Evolutionary conservation across 116 monocot genomes (phyloP).

Genomic region (Cymodocea nodosa): DNA sequence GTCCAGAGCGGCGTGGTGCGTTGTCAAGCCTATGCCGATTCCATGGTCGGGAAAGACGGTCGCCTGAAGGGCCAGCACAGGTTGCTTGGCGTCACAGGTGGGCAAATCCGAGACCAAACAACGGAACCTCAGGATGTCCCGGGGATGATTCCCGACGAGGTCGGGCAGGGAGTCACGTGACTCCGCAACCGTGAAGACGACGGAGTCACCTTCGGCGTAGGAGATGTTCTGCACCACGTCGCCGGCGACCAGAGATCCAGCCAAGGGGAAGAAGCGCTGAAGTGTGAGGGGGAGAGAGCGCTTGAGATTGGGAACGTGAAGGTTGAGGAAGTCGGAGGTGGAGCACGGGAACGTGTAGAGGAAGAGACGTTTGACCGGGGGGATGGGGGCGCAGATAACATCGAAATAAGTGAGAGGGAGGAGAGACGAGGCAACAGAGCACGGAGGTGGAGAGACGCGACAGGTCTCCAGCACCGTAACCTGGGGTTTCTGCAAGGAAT

Average conservation of each 20-base stretch:
- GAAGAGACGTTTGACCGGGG: conserved; percentile 40
- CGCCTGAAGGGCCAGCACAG: conserved; percentile 15
- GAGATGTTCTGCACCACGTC: neutral
- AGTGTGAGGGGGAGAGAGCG: conserved; percentile 34
- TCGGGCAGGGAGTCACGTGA: conserved; percentile 10
- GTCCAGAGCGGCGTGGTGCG: conserved; percentile 8
- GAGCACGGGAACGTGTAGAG: conserved; percentile 26
- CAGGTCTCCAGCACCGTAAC: conserved; percentile 18
- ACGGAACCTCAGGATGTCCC: conserved; percentile 1
- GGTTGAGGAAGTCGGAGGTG: conserved; percentile 14
- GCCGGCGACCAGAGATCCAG: conserved; percentile 14
- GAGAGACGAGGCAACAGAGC: conserved; percentile 5
- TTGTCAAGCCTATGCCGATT: conserved; percentile 1
- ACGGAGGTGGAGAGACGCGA: conserved; percentile 17
- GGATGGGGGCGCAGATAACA: conserved; percentile 12
- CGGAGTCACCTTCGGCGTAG: conserved; percentile 13
- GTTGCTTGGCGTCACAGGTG: neutral
- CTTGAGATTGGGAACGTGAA: conserved; percentile 28
- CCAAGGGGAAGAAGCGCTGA: conserved; percentile 36
- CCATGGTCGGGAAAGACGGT: conserved; percentile 11
- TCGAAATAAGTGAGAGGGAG: conserved; percentile 34
- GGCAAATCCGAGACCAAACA: conserved; percentile 5
- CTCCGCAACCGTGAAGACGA: conserved; percentile 11
- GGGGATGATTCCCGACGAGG: conserved; percentile 2
- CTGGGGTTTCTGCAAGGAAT: neutral